Percentiles rank a stretch among this genome's conserved stretches.
Evolutionary conservation across 2,329 filamentous ascomycete genomes (phyloP).

Genomic region (Cryphonectria naterciae): DNA sequence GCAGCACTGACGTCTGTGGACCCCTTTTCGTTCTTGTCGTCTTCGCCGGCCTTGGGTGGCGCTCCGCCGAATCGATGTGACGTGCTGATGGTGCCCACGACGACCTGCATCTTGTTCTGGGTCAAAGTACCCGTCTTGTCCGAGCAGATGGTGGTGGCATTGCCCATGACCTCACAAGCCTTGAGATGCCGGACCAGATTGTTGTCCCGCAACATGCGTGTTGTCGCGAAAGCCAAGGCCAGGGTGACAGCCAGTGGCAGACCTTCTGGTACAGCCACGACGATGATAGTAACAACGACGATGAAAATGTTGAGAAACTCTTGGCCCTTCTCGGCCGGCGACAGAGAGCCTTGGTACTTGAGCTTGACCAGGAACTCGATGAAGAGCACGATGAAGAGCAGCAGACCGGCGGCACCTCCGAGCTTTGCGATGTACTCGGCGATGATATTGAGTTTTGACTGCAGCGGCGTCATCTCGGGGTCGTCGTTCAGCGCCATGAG

Average conservation of each 20-base stretch:
- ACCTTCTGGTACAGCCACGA: constrained; percentile 71
- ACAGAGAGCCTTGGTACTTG: constrained; percentile 47
- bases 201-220: constrained; percentile 76
- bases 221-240: constrained; percentile 76
- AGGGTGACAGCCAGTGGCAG: constrained; percentile 78
- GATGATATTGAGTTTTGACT: constrained; percentile 75
- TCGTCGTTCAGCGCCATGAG: constrained; percentile 75
- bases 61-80: constrained; percentile 57
- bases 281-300: constrained; percentile 77
- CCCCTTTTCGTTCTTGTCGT: constrained; percentile 18
- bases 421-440: constrained; percentile 79
- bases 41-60: constrained; percentile 26
- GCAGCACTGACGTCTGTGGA: constrained; percentile 44
- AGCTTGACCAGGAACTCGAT: constrained; percentile 82
- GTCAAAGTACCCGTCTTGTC: constrained; percentile 71
- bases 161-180: constrained; percentile 82
- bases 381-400: constrained; percentile 83
- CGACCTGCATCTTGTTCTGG: constrained; percentile 71
- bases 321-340: constrained; percentile 76
- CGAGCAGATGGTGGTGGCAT: constrained; percentile 72
- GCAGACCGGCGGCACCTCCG: constrained; percentile 74
- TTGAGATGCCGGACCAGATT: constrained; percentile 77
- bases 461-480: constrained; percentile 75
- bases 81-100: constrained; percentile 62
- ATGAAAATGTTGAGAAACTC: constrained; percentile 77